Conservation (phyloP, 192 early-diverging fungal species). For the Entomortierella beljakovae region DNA sequence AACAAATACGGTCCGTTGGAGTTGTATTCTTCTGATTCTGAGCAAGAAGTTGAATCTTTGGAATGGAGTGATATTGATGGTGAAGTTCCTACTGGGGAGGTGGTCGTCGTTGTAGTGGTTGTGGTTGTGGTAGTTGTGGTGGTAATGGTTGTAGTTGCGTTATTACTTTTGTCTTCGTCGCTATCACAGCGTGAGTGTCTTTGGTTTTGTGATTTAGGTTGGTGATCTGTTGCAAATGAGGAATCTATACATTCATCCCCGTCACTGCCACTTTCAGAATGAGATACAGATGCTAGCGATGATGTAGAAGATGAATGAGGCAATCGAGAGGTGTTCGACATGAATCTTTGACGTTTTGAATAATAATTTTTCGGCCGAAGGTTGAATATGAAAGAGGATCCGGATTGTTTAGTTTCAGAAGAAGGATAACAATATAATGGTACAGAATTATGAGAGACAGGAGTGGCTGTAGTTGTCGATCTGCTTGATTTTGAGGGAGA, state of each 20-base stretch:
- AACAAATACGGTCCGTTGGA: conserved; percentile 34
- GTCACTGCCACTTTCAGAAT: conserved; percentile 45
- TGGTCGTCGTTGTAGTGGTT: conserved; percentile 6
- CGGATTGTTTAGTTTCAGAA: not conserved
- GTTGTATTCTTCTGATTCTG: not conserved
- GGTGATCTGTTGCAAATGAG: not conserved
- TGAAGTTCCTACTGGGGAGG: conserved; percentile 1
- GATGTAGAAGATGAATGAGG: conserved; percentile 2
- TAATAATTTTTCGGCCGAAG: conserved; percentile 55
- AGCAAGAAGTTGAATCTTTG: not conserved
- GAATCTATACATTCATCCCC: conserved; percentile 10
- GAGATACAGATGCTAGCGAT: conserved; percentile 16
- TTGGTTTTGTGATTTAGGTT: not conserved
- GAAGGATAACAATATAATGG: conserved; percentile 8
- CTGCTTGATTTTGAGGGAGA: not conserved
- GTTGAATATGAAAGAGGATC: conserved; percentile 17
- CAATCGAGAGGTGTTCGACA: conserved; percentile 5
- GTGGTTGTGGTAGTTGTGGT: conserved; percentile 6
- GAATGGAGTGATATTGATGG: conserved; percentile 2
- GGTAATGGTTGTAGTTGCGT: conserved; percentile 10
- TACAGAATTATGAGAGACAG: not conserved
- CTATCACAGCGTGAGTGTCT: not conserved
- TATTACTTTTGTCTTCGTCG: not conserved
- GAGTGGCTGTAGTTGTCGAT: conserved; percentile 9
- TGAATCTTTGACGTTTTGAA: conserved; percentile 39